Base-by-base conservation (phyloP, 1,284 basidiomycete genomes). In the Fomitopsis schrenkii region DNA sequence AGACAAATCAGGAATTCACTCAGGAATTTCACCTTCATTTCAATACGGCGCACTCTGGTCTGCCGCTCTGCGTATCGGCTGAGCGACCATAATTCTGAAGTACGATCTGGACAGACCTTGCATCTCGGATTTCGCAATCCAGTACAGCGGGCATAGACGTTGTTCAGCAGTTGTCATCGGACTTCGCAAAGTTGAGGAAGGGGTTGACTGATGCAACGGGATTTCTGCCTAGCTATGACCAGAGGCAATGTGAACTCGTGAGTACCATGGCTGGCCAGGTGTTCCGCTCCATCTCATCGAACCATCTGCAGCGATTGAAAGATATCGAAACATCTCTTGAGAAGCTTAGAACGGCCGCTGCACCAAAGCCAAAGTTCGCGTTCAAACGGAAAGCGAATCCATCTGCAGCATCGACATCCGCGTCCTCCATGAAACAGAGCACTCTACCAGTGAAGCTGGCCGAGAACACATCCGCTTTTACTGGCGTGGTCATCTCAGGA, bases 221-320 rank as follows among this genome's bases (percentile, higher is more conserved):
- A 3, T 83, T 79, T 60, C 74, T 94, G 44, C 88, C 91, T 5
- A 76, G 81, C 45, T 93, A 91, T 70, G 90, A 92, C 72, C 90
- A 90, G 68, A 79, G 86, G 62, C 85, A 85, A 66, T 90, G 82
- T 67, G 88, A 90, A 67, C 72, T 77, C 66, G 91, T 92, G 66
- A 62, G 86, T 78, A 28, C 30, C 28, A 42, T 9, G 15, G 57
- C 14, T 50, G 38, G 8, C 45, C 17, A 58, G 35, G 15, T 8
- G 50, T 19, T n/a, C 42, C 5, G 42, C 22, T 50, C 30, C 5
- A 33, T 33, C 19, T 22, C 3, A 36, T 36, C 22, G 14, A 35
- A 5, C 40, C 14, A 17, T 10, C 17, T n/a, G 5, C 75, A 77
- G 59, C 71, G 74, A 10, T 63, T 92, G 2, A 81, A 86, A 55